Percentiles rank a stretch among this genome's conserved stretches.
Evolutionary conservation across 225 moss, liverwort and hornwort genomes (phyloP).

Genomic region (Physcomitrellopsis africana): DNA sequence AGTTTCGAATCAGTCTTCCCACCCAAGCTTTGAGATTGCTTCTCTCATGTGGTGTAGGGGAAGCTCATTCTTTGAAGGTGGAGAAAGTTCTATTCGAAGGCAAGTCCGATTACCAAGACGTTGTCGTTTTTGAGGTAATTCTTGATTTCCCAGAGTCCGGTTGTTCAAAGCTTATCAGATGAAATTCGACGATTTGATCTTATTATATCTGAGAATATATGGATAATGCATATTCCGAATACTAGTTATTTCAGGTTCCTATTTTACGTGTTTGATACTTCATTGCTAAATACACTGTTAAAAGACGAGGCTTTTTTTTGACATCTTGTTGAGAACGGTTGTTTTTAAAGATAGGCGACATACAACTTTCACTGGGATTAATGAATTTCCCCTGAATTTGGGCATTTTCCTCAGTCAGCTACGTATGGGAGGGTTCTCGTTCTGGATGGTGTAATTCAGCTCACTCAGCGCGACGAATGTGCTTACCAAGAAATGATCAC

Average conservation of each 20-base stretch:
- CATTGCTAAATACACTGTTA: no score
- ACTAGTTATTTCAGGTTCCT: no score
- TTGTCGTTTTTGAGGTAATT: conserved; percentile 89
- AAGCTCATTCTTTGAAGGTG: conserved; percentile 95
- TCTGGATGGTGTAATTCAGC: conserved; percentile 96
- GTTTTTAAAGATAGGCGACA: no score
- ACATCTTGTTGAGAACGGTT: no score
- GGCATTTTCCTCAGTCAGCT: conserved; percentile 64
- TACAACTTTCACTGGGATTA: conserved; percentile 10
- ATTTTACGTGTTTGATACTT: no score
- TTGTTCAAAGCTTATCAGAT: no score
- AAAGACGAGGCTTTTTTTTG: no score
- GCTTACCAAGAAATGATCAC: conserved; percentile 99
- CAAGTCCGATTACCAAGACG: conserved; percentile 93
- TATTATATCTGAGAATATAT: background rate
- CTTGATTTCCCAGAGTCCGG: no score
- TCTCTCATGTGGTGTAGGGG: conserved; percentile 55
- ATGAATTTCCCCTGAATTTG: conserved; percentile 17
- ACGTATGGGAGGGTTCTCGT: conserved; percentile 99
- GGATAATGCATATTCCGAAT: no score
- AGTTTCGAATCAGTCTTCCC: conserved; percentile 1
- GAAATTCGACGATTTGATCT: no score
- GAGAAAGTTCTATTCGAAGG: conserved; percentile 89
- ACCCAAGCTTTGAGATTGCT: conserved; percentile 20
- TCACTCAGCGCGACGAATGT: conserved; percentile 97